Base-by-base conservation (phyloP, 768 basidiomycete genomes). In the Austroboletus eburneus region DNA sequence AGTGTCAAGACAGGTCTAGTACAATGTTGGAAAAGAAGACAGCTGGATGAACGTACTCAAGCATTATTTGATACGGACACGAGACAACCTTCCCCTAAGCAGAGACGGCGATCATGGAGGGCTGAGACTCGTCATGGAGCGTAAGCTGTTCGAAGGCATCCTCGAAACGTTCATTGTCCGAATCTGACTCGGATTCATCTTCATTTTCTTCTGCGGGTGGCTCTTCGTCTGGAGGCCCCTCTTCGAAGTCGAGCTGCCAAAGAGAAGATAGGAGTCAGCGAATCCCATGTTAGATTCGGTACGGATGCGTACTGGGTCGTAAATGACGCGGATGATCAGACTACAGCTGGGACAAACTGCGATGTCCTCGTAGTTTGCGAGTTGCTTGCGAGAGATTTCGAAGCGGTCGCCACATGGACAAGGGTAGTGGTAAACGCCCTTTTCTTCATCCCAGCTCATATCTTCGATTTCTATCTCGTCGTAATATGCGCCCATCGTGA, bases 401-500 rank as follows among this genome's bases (percentile, higher is more conserved):
- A 98, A 99, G 34, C 94, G 83, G 70, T 99, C 95, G 9, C 95
- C 95, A 61, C 95, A 98, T 1, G 95, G 94, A 62, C 93, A 99
- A 0, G 94, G 95, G 65, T 94, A 96, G 73, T 98, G 94, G 61
- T 84, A 97, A 5, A 97, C 87, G 34, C 76, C 63, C 61, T 85
- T 88, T 45, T 76, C 80, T 20, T 76, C 74, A 64, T 95, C 92
- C 90, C 91, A 96, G 14, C 27, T 27, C 27, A 27, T 27, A 12
- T 32, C 30, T 13, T 32, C 30, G 3, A 32, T 32, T 32, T 32
- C 30, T 4, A 32, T 32, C 30, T 32, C 30, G 30, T 32, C 30
- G 12, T 32, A 32, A 13, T 32, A 32, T 13, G 30, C 30, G 12
- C 30, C 30, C 30, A 32, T 32, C 30, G 30, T 14, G 30, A 32